Evolutionary conservation across 2,329 filamentous ascomycete species (phyloP), one percentile per base, ranked within the genome.

Genomic region (Simplicillium aogashimaense): DNA sequence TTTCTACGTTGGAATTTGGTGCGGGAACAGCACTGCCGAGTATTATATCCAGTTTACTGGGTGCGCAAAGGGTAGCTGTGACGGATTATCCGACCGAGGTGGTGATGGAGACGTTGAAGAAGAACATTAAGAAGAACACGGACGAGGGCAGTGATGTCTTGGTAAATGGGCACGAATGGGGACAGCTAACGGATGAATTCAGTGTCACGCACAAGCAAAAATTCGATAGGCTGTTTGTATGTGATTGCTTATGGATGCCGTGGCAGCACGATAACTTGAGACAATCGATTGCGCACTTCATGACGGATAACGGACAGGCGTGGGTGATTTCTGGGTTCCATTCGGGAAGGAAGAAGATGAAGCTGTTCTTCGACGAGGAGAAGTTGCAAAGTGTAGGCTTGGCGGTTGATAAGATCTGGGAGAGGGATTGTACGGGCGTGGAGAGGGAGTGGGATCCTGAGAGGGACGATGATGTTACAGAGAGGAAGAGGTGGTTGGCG

Each of bases 251-350:
- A 41, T 84, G 80, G 80, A 82, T 84, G 75, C 70, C 74, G 2
- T 70, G 69, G 60, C 74, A 86, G 63, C 83, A 87, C 57, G 67
- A 59, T n/a, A 82, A 79, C 55, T 67, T 87, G 18, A 70, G 70
- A 36, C 58, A 54, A 33, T 83, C 79, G 17, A 75, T 86, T 53
- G 58, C 67, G 5, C 75, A 77, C 58, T 83, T 86, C 53, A 64
- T 86, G 14, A 60, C 56, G 10, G 57, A 53, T 3, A 49, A 60
- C 13, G 72, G 76, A 3, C 65, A 74, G 29, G 72, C 78, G 38
- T 77, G 79, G 61, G 73, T 81, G n/a, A 67, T 86, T 7, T 81
- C 75, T 1, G 82, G 80, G 0, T 85, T 87, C 49, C 83, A 87
- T 52, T 85, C 83, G 0, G 83, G 83, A 0, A 66, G 83, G 29